Conservation (phyloP, 164 flowering plant species). For the Paratinospora sagittata region DNA sequence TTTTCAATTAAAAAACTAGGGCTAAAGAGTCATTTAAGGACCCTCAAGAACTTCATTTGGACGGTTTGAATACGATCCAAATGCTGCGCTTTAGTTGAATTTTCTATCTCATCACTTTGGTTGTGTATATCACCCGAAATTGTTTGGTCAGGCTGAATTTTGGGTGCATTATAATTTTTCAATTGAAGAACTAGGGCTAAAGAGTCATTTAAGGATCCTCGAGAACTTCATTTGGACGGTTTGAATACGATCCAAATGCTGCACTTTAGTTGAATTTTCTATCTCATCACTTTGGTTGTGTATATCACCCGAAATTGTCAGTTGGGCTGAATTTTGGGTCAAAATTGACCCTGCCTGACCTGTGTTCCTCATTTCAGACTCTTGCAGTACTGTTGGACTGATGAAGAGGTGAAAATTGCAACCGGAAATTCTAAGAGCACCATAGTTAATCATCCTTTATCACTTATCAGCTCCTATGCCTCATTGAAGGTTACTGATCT, state of each 20-base stretch:
- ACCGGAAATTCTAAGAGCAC: slow-evolving; percentile 34
- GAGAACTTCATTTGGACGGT: too few species aligned
- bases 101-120: too few species aligned
- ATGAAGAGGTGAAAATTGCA: slow-evolving; percentile 47
- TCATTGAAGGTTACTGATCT: slow-evolving; percentile 32
- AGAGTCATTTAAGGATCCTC: neutral
- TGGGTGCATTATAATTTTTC: neutral
- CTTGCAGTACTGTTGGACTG: slow-evolving; percentile 36
- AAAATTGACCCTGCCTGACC: neutral
- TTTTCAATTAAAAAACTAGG: neutral
- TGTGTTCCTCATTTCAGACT: slow-evolving; percentile 25
- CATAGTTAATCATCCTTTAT: slow-evolving; percentile 41
- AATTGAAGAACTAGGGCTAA: neutral
- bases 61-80: too few species aligned
- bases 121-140: too few species aligned
- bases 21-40: neutral
- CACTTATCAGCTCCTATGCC: slow-evolving; percentile 55
- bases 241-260: too few species aligned
- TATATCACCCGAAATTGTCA: too few species aligned
- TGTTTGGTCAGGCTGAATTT: too few species aligned
- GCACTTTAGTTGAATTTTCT: too few species aligned
- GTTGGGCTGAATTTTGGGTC: too few species aligned
- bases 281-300: too few species aligned
- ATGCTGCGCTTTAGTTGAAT: too few species aligned
- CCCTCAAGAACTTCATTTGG: neutral